Evolutionary conservation across 2,329 filamentous ascomycete species (phyloP).

Genomic region (Botrytis deweyae): DNA sequence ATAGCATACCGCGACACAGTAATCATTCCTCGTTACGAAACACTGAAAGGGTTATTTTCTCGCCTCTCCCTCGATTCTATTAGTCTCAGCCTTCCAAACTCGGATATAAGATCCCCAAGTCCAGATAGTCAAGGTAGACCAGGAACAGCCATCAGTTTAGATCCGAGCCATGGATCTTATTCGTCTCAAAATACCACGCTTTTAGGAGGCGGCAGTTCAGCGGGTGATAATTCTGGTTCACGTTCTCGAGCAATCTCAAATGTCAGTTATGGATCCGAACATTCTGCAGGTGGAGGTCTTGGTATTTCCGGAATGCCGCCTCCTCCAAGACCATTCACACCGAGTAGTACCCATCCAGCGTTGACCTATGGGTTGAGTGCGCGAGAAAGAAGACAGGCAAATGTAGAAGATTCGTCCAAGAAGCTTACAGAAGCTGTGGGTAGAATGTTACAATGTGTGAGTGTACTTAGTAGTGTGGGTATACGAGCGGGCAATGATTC

Average conservation of each 20-base stretch:
- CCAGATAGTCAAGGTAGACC: slow-evolving; percentile 55
- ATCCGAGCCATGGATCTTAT: slow-evolving; percentile 73
- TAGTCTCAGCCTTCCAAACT: slow-evolving; percentile 45
- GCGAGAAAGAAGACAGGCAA: slow-evolving; percentile 42
- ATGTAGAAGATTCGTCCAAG: slow-evolving; percentile 61
- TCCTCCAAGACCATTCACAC: slow-evolving; percentile 37
- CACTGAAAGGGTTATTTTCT: slow-evolving; percentile 85
- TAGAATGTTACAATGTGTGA: slow-evolving; percentile 93
- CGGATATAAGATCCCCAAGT: slow-evolving; percentile 49
- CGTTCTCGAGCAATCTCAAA: slow-evolving; percentile 85
- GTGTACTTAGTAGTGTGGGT: slow-evolving; percentile 76
- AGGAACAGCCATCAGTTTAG: slow-evolving; percentile 72
- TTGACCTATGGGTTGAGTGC: slow-evolving; percentile 11
- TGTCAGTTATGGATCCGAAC: slow-evolving; percentile 61
- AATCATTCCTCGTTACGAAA: slow-evolving; percentile 85
- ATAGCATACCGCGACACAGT: slow-evolving; percentile 85
- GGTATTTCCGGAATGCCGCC: slow-evolving; percentile 35
- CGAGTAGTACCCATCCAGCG: slow-evolving; percentile 33
- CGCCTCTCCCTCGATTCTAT: slow-evolving; percentile 78
- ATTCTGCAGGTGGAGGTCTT: slow-evolving; percentile 23
- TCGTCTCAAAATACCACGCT: slow-evolving; percentile 78
- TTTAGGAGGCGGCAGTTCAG: slow-evolving; percentile 56
- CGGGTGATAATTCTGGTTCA: slow-evolving; percentile 49
- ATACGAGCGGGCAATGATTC: slow-evolving; percentile 55
- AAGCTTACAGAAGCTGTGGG: slow-evolving; percentile 93